Evolutionary conservation across 495 filamentous ascomycete species (phyloP).

Genomic region (Hyaloscypha bicolor): DNA sequence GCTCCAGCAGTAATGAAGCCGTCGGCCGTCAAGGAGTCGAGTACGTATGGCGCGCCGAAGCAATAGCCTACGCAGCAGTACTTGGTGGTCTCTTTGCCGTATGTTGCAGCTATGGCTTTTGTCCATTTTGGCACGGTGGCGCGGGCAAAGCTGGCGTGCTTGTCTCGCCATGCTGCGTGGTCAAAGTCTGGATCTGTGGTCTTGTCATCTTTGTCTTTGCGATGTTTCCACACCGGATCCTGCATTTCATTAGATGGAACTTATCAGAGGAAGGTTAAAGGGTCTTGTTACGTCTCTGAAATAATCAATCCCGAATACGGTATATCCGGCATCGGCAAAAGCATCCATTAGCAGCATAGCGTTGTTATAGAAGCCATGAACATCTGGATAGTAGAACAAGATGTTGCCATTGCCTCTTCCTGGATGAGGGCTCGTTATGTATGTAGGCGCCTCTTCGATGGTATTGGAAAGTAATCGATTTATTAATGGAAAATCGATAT

Average conservation of each 20-base stretch:
- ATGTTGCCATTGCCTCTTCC: conserved; percentile 40
- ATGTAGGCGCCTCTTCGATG: conserved; percentile 39
- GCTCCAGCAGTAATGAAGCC: conserved; percentile 38
- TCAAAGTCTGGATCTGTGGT: conserved; percentile 43
- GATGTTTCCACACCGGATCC: conserved; percentile 46
- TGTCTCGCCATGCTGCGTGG: conserved; percentile 42
- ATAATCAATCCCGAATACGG: conserved; percentile 44
- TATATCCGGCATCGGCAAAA: conserved; percentile 45
- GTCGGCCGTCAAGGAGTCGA: conserved; percentile 33
- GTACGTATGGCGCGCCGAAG: conserved; percentile 47
- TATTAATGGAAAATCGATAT: no score
- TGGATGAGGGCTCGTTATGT: conserved; percentile 36
- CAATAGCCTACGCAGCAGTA: conserved; percentile 46
- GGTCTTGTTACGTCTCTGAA: conserved; percentile 38
- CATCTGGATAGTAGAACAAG: conserved; percentile 46
- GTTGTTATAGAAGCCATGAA: conserved; percentile 44
- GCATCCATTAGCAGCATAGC: conserved; percentile 43
- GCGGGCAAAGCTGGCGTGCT: conserved; percentile 39
- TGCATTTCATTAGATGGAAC: conserved; percentile 11
- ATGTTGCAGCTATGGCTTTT: conserved; percentile 34
- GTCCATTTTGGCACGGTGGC: conserved; percentile 41
- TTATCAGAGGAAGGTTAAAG: not conserved
- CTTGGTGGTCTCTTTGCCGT: conserved; percentile 35
- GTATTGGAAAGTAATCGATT: no score
- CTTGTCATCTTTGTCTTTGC: conserved; percentile 36